Conservation (phyloP, 768 basidiomycete genomes). For the Lactifluus hygrophoroides region DNA sequence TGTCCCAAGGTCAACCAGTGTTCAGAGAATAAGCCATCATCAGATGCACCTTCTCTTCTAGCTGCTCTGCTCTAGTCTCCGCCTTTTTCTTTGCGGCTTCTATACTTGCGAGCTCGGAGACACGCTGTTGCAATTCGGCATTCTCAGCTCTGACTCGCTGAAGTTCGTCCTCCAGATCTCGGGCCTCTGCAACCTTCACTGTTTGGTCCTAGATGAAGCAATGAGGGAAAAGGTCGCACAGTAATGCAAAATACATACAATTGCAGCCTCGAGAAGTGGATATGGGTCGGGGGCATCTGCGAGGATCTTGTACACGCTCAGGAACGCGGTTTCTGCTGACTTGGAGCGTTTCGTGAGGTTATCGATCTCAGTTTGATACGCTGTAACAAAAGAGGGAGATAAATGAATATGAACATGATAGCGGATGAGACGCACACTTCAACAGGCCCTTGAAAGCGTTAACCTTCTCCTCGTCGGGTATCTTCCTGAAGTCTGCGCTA, state of each 20-base stretch:
- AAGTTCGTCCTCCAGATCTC: constrained; percentile 67
- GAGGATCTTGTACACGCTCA: constrained; percentile 93
- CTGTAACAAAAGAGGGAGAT: constrained; percentile 32
- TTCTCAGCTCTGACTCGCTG: constrained; percentile 75
- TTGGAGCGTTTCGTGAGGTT: constrained; percentile 89
- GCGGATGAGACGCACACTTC: constrained; percentile 47
- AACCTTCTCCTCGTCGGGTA: constrained; percentile 83
- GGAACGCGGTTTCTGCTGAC: constrained; percentile 86
- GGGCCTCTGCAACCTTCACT: constrained; percentile 78
- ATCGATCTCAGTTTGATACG: constrained; percentile 96
- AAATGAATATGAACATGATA: neutral
- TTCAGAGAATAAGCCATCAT: neutral
- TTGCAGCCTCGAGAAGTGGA: constrained; percentile 89
- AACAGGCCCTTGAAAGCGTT: constrained; percentile 83
- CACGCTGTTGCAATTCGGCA: constrained; percentile 59
- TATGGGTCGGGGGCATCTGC: constrained; percentile 98
- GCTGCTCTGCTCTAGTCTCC: constrained; percentile 60
- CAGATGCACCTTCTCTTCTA: constrained; percentile 69
- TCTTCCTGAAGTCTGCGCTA: constrained; percentile 87
- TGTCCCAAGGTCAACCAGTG: constrained; percentile 25
- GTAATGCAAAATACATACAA: constrained; percentile 41
- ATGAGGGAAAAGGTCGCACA: neutral
- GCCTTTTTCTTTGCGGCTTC: constrained; percentile 72
- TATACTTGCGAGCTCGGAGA: constrained; percentile 51
- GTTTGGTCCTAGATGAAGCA: constrained; percentile 69